Base-by-base conservation (phyloP, 495 filamentous ascomycete genomes). In the Podospora bellae-mahoneyi region DNA sequence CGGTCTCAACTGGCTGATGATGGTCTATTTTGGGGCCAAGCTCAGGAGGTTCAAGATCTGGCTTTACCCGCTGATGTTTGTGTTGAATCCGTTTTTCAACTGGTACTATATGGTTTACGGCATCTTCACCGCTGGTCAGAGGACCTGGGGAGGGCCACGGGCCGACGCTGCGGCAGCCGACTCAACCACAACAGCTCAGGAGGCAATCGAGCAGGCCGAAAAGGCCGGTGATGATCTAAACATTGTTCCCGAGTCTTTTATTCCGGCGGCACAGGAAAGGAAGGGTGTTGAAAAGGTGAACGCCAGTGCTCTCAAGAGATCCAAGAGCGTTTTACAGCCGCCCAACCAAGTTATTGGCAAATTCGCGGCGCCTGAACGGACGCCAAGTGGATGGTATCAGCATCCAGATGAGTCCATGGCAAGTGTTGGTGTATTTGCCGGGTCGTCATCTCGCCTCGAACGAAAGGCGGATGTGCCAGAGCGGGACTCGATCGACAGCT, bases 41-140 rank as follows among this genome's bases (percentile, higher is more conserved):
- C 85, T 99, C 66, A 91, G 89, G 72, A 89, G 95, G 15, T 97
- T 86, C 80, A 98, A 99, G 82, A 88, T 93, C 67, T 94, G 91
- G 91, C 84, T 97, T 1, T 99, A 99, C 75, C 93, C 94, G 0
- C 63, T 99, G 65, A 97, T 99, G 94, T 99, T 98, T 75, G 78
- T 97, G 63, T 75, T 97, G 67, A 97, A 97, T 74, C 95, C 95
- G 0, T 96, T 97, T 76, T 94, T 98, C 84, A 98, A 99, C 78
- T 99, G 95, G 95, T 84, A 92, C 53, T 99, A 98, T 81, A 97
- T 97, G 91, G 90, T 97, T 10, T 89, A 89, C 75, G 87, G 87
- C 56, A 88, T 89, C 34, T 97, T 96, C 76, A 99, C 95, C 5
- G 94, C 95, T 23, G 93, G 94, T 23, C 93, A 97, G 76, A 85